phyloP scores from a whole-genome alignment of 257 asterid species.

The Rubia yunnanensis region DNA sequence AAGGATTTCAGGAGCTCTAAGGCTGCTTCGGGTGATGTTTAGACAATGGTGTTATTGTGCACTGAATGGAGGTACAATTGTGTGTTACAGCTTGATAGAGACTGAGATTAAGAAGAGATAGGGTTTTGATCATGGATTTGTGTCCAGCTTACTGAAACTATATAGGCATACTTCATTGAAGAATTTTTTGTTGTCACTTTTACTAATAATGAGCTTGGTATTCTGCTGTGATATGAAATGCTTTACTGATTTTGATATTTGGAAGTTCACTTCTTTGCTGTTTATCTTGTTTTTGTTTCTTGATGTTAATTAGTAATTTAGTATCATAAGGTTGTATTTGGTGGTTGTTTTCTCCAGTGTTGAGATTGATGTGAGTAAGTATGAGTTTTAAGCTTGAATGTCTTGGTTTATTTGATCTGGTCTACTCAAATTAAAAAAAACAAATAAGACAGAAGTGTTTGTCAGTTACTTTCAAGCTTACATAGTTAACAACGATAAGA shows the following conservation, averaged over 20 bases:
- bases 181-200: neutral
- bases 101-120: conserved; percentile 1
- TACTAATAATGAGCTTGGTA: neutral
- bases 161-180: neutral
- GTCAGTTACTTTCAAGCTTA: too few relatives aligned
- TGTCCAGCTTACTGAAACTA: neutral
- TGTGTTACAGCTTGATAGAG: neutral
- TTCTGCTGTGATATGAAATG: neutral
- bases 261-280: neutral
- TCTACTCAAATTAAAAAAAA: too few relatives aligned
- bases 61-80: conserved; percentile 11
- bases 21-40: conserved; percentile 38
- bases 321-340: neutral
- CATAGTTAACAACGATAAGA: too few relatives aligned
- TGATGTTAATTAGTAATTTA: neutral
- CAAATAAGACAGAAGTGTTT: too few relatives aligned
- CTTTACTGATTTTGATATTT: neutral
- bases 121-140: conserved; percentile 2
- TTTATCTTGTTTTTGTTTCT: neutral
- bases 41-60: conserved; percentile 8
- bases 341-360: neutral
- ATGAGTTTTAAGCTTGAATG: too few relatives aligned
- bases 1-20: conserved; percentile 78
- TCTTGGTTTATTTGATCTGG: too few relatives aligned
- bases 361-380: neutral